Evolutionary conservation across 2,329 filamentous ascomycete species (phyloP), one percentile per base, ranked within the genome.

Genomic region (Epichloe coenophiala): DNA sequence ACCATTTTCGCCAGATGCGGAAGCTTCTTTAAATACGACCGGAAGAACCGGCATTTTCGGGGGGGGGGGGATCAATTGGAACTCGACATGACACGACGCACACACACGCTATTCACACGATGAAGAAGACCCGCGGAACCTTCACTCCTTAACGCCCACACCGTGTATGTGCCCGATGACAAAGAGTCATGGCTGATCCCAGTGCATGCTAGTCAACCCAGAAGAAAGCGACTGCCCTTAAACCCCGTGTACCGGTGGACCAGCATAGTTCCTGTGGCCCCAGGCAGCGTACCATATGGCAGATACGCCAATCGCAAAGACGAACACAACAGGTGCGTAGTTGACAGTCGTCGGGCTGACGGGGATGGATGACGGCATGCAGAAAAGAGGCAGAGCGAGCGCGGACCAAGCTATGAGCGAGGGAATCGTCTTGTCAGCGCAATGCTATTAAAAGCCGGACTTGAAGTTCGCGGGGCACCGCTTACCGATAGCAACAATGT

Each of bases 281-380:
- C 82, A 86, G 48, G 73, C 72, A 57, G 79, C 69, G 68, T 88
- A 88, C 83, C 83, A 88, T 8, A 68, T 64, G 9, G 71, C 73
- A 1, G 84, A 78, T 51, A 87, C 73, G 39, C 70, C 46, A 50
- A 77, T 74, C 54, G 85, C 83, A 5, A 72, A 81, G 27, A 83
- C 76, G 57, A 88, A 86, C n/a, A 88, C 84, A 36, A 81, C 84
- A 13, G 80, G 80, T 1, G 83, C 84, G 64, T 86, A 88, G 72
- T 88, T 88, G 72, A 87, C 83, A 39, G 71, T 74, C 17, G 67
- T 62, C 33, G 61, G 65, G 0, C 73, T 75, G 39, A 84, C 80
- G 5, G 80, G 80, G n/a, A 85, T 68, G 42, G 66, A 66, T 0
- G 79, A 75, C 0, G 83, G 84, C 80, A 86, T 84, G 66, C 80